Conservation (phyloP, 345 rosid genomes). For the Raphanus sativus region DNA sequence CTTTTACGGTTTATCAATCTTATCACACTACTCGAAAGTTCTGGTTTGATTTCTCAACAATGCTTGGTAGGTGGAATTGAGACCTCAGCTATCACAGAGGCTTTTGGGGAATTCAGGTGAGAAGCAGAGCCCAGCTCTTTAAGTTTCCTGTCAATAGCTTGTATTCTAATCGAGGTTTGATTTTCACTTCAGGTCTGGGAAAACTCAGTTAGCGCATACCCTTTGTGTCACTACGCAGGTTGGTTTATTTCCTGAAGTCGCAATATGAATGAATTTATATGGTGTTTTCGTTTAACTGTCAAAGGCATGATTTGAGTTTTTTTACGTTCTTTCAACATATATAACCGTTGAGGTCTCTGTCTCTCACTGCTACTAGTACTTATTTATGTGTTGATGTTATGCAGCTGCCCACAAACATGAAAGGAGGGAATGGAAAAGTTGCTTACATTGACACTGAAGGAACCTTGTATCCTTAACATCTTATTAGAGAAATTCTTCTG, state of each 20-base stretch:
- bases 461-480: constrained; percentile 70
- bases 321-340: not conserved
- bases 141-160: not conserved
- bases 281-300: not conserved
- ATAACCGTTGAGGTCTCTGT: not conserved
- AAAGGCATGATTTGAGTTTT: not conserved
- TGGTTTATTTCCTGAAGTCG: constrained; percentile 24
- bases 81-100: constrained; percentile 79
- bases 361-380: not conserved
- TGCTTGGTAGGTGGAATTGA: constrained; percentile 75
- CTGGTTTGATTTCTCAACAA: not conserved
- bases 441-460: constrained; percentile 91
- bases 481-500: not conserved
- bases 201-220: constrained; percentile 90
- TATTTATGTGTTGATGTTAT: constrained; percentile 13
- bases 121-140: constrained; percentile 23
- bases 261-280: not conserved
- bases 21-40: not conserved
- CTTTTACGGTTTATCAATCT: not conserved
- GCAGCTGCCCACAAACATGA: constrained; percentile 85
- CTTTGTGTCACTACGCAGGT: constrained; percentile 88
- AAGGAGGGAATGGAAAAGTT: constrained; percentile 92
- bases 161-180: not conserved
- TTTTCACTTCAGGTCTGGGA: constrained; percentile 68
- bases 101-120: constrained; percentile 92